These are phyloP conservation scores for Baudoinia panamericana DNA, from an alignment of 495 filamentous ascomycete species.

Conservation along the genomic window DNA sequence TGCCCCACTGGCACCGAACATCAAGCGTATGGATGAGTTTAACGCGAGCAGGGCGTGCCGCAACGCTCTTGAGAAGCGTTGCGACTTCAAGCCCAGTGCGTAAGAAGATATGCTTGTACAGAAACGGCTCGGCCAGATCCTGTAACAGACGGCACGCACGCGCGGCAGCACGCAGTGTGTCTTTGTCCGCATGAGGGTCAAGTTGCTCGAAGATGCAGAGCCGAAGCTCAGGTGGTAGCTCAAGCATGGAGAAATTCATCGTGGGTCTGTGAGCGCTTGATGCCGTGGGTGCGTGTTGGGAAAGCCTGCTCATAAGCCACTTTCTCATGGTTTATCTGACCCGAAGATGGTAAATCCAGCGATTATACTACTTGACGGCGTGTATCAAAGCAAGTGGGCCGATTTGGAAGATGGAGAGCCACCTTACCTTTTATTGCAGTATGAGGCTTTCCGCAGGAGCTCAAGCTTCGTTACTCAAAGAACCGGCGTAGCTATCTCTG, in stretches of 20 bases:
- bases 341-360: no score
- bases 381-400: no score
- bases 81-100: background rate
- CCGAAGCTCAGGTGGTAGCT: slow-evolving; percentile 1
- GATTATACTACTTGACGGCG: no score
- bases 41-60: background rate
- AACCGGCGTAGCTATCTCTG: no score
- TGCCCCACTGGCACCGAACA: background rate
- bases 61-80: background rate
- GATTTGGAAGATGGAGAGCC: no score
- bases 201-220: background rate
- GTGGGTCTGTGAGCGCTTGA: no score
- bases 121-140: background rate
- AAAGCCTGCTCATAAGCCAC: no score
- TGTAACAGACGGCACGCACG: background rate
- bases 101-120: background rate
- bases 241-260: background rate
- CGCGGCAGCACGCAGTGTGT: background rate
- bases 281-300: no score
- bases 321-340: no score
- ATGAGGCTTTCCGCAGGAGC: no score
- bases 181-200: background rate
- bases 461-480: no score
- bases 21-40: background rate
- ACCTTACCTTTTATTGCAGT: no score